phyloP scores from a whole-genome alignment of 1,284 basidiomycete genomes.

The Apiotrichum gamsii region DNA sequence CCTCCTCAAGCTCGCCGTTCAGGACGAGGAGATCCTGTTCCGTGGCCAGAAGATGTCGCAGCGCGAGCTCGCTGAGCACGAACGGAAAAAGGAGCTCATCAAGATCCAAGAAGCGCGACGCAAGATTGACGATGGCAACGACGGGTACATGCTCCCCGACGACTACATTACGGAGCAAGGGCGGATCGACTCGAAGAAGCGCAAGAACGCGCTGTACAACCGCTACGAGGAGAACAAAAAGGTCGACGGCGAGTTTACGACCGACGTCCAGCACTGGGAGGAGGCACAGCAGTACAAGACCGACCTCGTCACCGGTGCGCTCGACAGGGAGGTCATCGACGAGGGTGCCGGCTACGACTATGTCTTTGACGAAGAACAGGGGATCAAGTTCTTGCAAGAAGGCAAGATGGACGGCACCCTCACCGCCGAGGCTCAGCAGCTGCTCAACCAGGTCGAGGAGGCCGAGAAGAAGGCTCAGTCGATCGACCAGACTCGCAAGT shows the following conservation, averaged over 20 bases:
- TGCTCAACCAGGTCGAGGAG: conserved; percentile 83
- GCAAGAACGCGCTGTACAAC: conserved; percentile 85
- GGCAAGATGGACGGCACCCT: conserved; percentile 67
- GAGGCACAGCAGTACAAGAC: conserved; percentile 83
- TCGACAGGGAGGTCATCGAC: conserved; percentile 74
- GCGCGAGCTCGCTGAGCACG: conserved; percentile 71
- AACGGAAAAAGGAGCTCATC: conserved; percentile 87
- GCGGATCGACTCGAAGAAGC: conserved; percentile 96
- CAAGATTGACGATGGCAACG: conserved; percentile 86
- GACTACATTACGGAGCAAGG: conserved; percentile 98
- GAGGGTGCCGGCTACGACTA: conserved; percentile 79
- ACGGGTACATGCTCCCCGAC: conserved; percentile 89
- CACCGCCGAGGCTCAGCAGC: conserved; percentile 76
- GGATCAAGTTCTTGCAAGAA: conserved; percentile 92
- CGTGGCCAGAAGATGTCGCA: conserved; percentile 74
- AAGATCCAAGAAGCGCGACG: conserved; percentile 87
- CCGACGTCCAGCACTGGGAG: conserved; percentile 96
- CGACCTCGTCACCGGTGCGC: conserved; percentile 77
- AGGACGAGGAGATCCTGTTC: conserved; percentile 84
- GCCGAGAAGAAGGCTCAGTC: conserved; percentile 80
- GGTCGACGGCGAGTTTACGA: conserved; percentile 78
- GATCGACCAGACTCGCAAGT: conserved; percentile 86
- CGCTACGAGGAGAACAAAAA: conserved; percentile 89
- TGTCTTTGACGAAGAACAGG: conserved; percentile 95
- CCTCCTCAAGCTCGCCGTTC: conserved; percentile 82